Evolutionary conservation across 352 stramenopile species (phyloP), one percentile per base, ranked within the genome.

Genomic region (Phytophthora idaei): DNA sequence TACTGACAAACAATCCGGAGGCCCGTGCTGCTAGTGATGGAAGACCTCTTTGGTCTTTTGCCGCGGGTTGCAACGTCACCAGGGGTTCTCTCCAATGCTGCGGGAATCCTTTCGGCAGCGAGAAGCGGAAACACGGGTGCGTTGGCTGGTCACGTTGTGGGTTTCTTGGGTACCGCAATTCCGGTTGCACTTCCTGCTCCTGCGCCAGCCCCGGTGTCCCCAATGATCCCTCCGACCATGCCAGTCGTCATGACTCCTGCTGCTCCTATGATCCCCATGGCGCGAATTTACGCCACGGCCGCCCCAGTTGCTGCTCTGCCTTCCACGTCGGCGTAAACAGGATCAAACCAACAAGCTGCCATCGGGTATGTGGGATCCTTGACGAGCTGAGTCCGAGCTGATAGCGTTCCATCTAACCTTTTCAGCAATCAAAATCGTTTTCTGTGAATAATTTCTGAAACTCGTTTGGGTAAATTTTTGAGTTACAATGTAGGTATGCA

Each of bases 91-190:
- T 57, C 54, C 7, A 59, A 57, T 39, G 36, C 48, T 28, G 50
- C 31, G 2, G 58, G 57, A 12, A 56, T 58, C 57, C 54, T 71
- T 39, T 58, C 52, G 4, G 52, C 57, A 6, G 51, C 45, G 25
- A 64, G 45, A 34, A 57, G n/a, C 6, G 52, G 62, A 8, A 21
- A 71, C 52, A 58, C 45, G 4, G 42, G 21, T 29, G 61, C 44
- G 25, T 27, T 66, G 12, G 45, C 56, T 37, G 28, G 41, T 36
- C 36, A 62, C n/a, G 62, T 67, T 4, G 47, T 64, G 29, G 27
- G 14, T 47, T 7, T 64, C 5, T 31, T 64, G 5, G 10, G 31
- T 48, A 52, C 45, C n/a, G 56, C 44, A 21, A 2, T 44, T 39
- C n/a, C 50, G n/a, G 25, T 28, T 3, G 32, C 41, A 15, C 34